Conservation (phyloP, 176 grass and related monocot genomes). For the Ananas comosus region DNA sequence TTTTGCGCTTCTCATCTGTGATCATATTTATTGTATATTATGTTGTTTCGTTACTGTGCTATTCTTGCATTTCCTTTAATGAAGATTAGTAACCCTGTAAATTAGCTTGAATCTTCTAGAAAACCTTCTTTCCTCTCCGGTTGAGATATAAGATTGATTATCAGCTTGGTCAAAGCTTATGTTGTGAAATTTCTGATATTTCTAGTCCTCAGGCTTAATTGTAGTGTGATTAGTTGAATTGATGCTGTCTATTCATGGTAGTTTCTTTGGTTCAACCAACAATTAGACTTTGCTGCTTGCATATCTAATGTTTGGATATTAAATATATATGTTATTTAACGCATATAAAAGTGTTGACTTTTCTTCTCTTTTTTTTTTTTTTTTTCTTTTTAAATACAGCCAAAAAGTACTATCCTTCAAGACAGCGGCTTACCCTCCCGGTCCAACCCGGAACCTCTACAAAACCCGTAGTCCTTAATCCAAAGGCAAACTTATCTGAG, state of each 20-base stretch:
- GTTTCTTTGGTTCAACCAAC: not conserved
- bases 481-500: constrained; percentile 57
- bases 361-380: not conserved
- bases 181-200: no score
- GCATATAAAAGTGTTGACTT: not conserved
- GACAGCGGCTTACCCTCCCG: constrained; percentile 75
- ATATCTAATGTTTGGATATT: not conserved
- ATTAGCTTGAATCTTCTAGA: no score
- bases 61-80: no score
- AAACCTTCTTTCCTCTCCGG: no score
- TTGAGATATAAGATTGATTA: no score
- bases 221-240: not conserved
- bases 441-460: constrained; percentile 38
- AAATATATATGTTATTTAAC: not conserved
- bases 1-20: no score
- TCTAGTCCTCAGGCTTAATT: no score
- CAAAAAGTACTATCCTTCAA: constrained; percentile 79
- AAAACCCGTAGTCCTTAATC: constrained; percentile 58
- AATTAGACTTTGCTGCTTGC: not conserved
- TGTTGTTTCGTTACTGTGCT: no score
- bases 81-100: no score
- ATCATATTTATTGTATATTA: no score
- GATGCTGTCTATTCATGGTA: not conserved
- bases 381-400: constrained; percentile 27
- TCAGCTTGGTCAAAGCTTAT: no score